phyloP scores from a whole-genome alignment of 148 eudicot species.

The Nepenthes mirabilis region DNA sequence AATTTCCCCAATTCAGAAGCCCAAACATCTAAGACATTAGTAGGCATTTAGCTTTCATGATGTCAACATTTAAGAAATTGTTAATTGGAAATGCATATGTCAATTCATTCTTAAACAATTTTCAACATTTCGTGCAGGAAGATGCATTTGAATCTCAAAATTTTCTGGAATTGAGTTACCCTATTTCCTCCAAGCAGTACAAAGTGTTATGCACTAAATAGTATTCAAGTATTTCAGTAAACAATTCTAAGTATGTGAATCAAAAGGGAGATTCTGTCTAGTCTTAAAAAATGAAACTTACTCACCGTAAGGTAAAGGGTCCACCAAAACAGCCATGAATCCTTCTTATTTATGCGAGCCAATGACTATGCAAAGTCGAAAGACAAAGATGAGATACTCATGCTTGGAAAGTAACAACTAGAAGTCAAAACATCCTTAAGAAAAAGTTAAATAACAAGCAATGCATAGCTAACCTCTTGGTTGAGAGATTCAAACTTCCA shows the following conservation, averaged over 20 bases:
- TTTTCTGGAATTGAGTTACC: too few species aligned
- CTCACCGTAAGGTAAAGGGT: slow-evolving; percentile 87
- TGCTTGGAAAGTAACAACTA: neutral
- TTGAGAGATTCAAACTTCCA: slow-evolving; percentile 99
- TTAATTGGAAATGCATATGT: too few species aligned
- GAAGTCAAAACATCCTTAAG: neutral
- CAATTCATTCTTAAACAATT: too few species aligned
- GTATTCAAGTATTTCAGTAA: neutral
- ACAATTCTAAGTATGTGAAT: neutral
- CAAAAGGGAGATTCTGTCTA: neutral
- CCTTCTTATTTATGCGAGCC: slow-evolving; percentile 97
- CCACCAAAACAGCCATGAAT: slow-evolving; percentile 99
- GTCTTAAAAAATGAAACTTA: neutral
- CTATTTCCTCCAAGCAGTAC: too few species aligned
- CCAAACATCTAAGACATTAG: neutral
- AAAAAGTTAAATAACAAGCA: neutral
- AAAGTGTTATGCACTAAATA: too few species aligned
- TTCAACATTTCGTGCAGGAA: too few species aligned
- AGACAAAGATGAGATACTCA: slow-evolving; percentile 4
- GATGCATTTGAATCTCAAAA: neutral
- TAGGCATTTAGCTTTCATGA: too few species aligned
- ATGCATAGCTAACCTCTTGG: slow-evolving; percentile 64
- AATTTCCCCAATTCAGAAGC: neutral
- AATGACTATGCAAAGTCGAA: slow-evolving; percentile 39
- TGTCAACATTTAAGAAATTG: too few species aligned